Base-by-base conservation (phyloP, 805 yeast genomes). In the Zygoascus ofunaensis region DNA sequence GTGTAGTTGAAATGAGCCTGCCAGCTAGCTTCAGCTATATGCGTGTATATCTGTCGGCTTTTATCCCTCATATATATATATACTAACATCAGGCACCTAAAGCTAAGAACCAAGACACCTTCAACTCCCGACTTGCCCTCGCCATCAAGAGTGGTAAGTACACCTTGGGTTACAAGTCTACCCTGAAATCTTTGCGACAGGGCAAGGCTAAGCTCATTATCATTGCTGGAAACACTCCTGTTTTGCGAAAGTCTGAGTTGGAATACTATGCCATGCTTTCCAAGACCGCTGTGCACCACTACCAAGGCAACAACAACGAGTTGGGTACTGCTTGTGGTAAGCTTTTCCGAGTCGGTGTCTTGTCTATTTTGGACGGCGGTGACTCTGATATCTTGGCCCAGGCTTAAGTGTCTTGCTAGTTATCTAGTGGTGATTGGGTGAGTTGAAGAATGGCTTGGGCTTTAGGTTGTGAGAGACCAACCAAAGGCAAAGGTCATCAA, bases 201-300 rank as follows among this genome's bases (percentile, higher is more conserved):
- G 97, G 96, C 70, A 90, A 90, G 82, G 94, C 98, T 63, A 92
- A 92, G 86, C 82, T 92, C 73, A 77, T 92, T 70, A 83, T 92
- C 77, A 80, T 92, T 67, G 95, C 99, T 66, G 92, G 94, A 71
- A 92, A 92, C 92, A 92, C 97, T 68, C 98, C 98, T 77, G 94
- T 90, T 66, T 84, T 92, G 74, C 90, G 97, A 83, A 90, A 92
- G 80, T 87, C 97, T 62, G 99, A 92, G 82, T 82, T 92, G 73
- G 98, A 92, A 81, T 92, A 92, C 83, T 92, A 92, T 87, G 97
- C 97, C 68, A 90, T 92, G 98, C 83, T 92, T 72, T 84, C 97
- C 71, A 90, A 89, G 86, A 85, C 96, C 71, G 79, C 79, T 68
- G 82, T 81, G 59, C 89, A 90, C 92, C 94, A 89, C 89, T 92